Evolutionary conservation across 371 early-diverging fungal genomes (phyloP), one percentile per base, ranked within the genome.

Genomic region (Coemansia sp.): DNA sequence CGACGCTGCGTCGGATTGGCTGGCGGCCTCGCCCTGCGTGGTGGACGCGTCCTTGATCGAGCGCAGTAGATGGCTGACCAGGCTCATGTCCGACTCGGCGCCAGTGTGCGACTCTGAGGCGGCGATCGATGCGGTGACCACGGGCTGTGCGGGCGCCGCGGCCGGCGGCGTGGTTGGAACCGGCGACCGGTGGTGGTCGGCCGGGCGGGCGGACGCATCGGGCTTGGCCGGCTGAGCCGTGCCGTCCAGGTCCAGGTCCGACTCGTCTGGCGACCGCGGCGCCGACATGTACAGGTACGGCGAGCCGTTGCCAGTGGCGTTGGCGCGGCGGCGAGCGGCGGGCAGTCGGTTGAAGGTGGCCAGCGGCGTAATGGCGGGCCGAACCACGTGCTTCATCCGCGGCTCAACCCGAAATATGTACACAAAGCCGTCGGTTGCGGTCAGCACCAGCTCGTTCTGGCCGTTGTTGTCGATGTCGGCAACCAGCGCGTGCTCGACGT

Each of bases 361-460:
- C 43, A 76, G 52, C 18, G 75, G 44, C 5, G 75, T 38, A 9
- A 76, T 43, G 18, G 70, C 61, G 29, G 77, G 70, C 47, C 66
- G 77, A 6, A 70, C 53, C 39, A 49, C 47, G 12, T 63, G 66
- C 64, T 77, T 77, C 32, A 59, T 62, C 2, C 69, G 42, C 38
- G 72, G 54, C 34, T 71, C 77, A 31, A 88, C 67, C 40, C 81
- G 77, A 58, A 86, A 89, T n/a, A 87, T 82, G 58, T 91, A 89
- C 52, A 91, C 69, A 49, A 91, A 88, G 1, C 91, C 84, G 68
- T 92, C 92, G 16, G 92, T 90, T n/a, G 90, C 83, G 1, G 88
- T 90, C 16, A 92, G 68, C 2, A 92, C 84, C 5, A 92, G 75
- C 66, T 92, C 91, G 55, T 92, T 92, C 47, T 84, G 55, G 2